A percentile compares a stretch with the other conserved stretches of the same genome.
Evolutionary conservation across 345 rosid species (phyloP).

Genomic region (Populus alba): DNA sequence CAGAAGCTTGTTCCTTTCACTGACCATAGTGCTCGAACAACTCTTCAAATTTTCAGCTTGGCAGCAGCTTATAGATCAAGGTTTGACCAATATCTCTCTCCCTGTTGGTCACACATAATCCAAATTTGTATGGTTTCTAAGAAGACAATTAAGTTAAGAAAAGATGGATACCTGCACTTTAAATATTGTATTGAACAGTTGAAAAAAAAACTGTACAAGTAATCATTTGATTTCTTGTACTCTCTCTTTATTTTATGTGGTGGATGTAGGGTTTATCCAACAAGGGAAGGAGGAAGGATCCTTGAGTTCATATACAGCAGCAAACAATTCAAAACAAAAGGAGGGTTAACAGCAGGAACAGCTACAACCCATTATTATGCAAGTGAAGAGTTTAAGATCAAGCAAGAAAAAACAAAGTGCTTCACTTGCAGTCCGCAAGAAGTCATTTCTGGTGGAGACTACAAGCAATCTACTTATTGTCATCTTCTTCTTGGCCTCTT

Average conservation of each 20-base stretch:
- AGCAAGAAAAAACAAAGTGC: slow-evolving; percentile 64
- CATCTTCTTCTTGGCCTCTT: slow-evolving; percentile 86
- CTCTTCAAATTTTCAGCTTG: slow-evolving; percentile 70
- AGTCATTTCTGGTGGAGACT: slow-evolving; percentile 75
- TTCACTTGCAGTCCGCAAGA: slow-evolving; percentile 86
- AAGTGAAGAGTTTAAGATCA: slow-evolving; percentile 83
- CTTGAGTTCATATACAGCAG: slow-evolving; percentile 90
- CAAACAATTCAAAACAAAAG: slow-evolving; percentile 66
- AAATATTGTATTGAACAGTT: background rate
- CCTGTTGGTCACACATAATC: background rate
- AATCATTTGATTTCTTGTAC: background rate
- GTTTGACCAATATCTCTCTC: slow-evolving; percentile 7
- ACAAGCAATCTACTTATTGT: slow-evolving; percentile 77
- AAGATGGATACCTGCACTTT: background rate
- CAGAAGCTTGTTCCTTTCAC: slow-evolving; percentile 87
- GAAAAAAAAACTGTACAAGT: background rate
- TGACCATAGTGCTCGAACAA: slow-evolving; percentile 64
- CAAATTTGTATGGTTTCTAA: background rate
- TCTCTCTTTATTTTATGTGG: background rate
- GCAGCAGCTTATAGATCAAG: slow-evolving; percentile 94
- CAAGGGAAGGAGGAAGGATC: slow-evolving; percentile 74
- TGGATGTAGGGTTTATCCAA: slow-evolving; percentile 55
- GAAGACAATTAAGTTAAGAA: background rate
- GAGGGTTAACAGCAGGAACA: slow-evolving; percentile 73
- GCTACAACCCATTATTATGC: slow-evolving; percentile 86